Evolutionary conservation across 371 early-diverging fungal species (phyloP), one percentile per base, ranked within the genome.

Genomic region (Homolaphlyctis polyrhiza): DNA sequence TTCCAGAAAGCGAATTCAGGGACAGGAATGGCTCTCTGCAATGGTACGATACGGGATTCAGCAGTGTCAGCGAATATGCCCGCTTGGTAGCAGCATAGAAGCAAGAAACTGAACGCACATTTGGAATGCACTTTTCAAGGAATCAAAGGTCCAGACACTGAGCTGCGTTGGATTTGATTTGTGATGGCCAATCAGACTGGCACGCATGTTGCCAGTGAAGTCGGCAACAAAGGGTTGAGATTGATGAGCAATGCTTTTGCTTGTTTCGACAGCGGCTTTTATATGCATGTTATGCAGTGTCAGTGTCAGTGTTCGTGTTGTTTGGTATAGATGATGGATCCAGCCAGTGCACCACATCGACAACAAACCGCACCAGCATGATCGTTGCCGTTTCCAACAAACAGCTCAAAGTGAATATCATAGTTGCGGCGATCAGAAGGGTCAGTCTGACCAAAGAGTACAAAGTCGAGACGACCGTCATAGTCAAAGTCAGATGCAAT

Each of bases 401-500:
- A 90, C 8, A 91, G 65, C 35, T 82, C 78, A 86, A 93, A 83
- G 43, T 72, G 63, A 1, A 91, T 70, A 47, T 88, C 89, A 3
- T 67, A 70, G 21, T 73, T 63, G 29, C 66, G 48, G 33, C 77
- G 64, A 25, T 69, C 66, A 23, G 54, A 72, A 23, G 74, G 66
- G 55, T 71, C 71, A 14, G 73, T 69, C 66, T 82, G 80, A 0
- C 82, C 83, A 86, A 92, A 86, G 2, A 94, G 65, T 25, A 95
- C 73, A 1, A 95, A 65, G 70, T 95, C 96, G 50, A 94, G 70
- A 23, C 82, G 72, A 18, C 95, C 96, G 69, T 94, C 95, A 68
- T 86, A 87, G 65, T 93, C 86, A 55, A 81, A 93, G 67, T 95
- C 95, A 49, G 89, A 89, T 6, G 92, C 87, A 11, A 94, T 79